Evolutionary conservation across 2,329 filamentous ascomycete genomes (phyloP).

Genomic region (Fusarium sp.): DNA sequence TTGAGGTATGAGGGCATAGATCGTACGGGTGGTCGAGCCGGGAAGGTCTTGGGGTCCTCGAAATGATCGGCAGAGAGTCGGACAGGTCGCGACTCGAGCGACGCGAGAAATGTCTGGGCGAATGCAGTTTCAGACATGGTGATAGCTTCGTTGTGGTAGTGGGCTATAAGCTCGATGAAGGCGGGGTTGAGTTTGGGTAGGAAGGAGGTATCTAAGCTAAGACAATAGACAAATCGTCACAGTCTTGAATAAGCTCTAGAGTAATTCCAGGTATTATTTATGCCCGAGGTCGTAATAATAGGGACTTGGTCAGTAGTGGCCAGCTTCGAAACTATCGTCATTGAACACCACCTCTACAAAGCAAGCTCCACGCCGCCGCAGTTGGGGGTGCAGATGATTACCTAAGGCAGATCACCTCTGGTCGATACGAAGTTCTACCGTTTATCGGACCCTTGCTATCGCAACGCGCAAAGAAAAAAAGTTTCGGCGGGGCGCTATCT

Average conservation of each 20-base stretch:
- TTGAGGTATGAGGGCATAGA: neutral
- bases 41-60: conserved; percentile 85
- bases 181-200: conserved; percentile 41
- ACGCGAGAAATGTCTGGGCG: conserved; percentile 84
- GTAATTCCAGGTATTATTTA: neutral
- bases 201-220: neutral
- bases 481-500: conserved; percentile 56
- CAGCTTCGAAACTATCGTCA: conserved; percentile 36
- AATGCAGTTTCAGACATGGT: conserved; percentile 88
- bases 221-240: neutral
- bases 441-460: conserved; percentile 52
- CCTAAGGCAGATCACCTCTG: conserved; percentile 26
- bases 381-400: conserved; percentile 34
- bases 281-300: neutral
- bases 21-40: conserved; percentile 80
- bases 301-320: neutral
- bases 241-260: neutral
- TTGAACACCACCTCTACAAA: conserved; percentile 30
- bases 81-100: conserved; percentile 82
- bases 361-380: conserved; percentile 30
- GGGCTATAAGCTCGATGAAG: conserved; percentile 31
- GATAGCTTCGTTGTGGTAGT: conserved; percentile 33
- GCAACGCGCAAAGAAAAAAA: conserved; percentile 54
- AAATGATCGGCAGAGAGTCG: conserved; percentile 93
- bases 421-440: conserved; percentile 54